Base-by-base conservation (phyloP, 305 asterid species). In the Rubia tinctorum region DNA sequence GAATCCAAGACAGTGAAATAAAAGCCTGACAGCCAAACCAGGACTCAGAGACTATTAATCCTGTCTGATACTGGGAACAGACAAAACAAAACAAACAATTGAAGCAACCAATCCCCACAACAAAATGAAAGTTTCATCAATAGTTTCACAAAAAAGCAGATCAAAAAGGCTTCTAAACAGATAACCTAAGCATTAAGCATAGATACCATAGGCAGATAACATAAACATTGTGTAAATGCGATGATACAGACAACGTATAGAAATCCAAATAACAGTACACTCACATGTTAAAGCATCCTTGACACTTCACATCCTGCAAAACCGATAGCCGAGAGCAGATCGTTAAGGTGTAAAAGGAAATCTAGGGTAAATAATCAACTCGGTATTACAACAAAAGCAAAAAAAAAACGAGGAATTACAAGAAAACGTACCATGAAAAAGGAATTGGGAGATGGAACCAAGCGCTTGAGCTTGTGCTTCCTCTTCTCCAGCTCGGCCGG, bases 401-500 rank as follows among this genome's bases (percentile, higher is more conserved):
- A n/a, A n/a, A n/a, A 18, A 17, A 34, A 63, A 30, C 42, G 15
- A 22, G 64, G 30, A 59, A 20, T 27, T 6, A 63, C 14, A 8
- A 0, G 6, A 59, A 23, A 27, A 66, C 17, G 22, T 62, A 86
- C 91, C 93, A 87, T 88, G 83, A 85, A 86, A 77, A 88, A 90
- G 0, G 90, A 88, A 56, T 88, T 84, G 0, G 91, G 91, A 7
- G 93, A 83, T 11, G 86, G 91, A 17, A 88, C 90, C 23, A 88
- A 88, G 66, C 87, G 88, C 84, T 88, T 90, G 75, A 88, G 87
- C 84, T 90, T 90, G 80, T 90, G 93, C 86, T 88, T 89, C 81
- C 83, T 88, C 88, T 89, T 86, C 85, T 90, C 96, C 63, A 88
- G 79, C 77, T 88, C 90, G 68, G 85, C 82, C 12, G 91, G 86